Conservation (phyloP, 441 rosid genomes). For the Pelargonium myrrhifolium region DNA sequence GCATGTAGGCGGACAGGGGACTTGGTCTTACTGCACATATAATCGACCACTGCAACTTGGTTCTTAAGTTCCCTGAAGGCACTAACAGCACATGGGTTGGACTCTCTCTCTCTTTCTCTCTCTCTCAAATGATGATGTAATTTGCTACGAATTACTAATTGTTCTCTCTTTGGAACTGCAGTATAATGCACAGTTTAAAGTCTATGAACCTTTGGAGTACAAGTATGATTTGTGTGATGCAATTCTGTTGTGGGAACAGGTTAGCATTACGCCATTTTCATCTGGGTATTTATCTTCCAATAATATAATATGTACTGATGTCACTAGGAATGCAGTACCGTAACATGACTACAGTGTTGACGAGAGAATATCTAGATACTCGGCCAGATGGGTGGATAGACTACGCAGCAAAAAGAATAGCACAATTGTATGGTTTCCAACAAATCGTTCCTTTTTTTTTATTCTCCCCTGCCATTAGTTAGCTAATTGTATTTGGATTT, state of each 20-base stretch:
- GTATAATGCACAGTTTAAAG: conserved; percentile 83
- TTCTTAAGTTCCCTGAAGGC: conserved; percentile 83
- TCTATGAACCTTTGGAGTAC: conserved; percentile 83
- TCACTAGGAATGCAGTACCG: conserved; percentile 62
- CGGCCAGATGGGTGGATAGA: conserved; percentile 98
- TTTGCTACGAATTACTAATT: conserved; percentile 4
- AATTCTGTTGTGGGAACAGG: conserved; percentile 95
- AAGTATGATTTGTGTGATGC: conserved; percentile 81
- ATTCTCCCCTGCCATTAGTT: background rate
- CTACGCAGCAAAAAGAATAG: conserved; percentile 92
- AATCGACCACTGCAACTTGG: conserved; percentile 67
- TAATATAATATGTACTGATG: conserved; percentile 24
- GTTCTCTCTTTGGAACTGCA: conserved; percentile 27
- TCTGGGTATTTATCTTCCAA: conserved; percentile 7
- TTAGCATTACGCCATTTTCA: conserved; percentile 23
- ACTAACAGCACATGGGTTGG: conserved; percentile 95
- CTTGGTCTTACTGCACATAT: conserved; percentile 73
- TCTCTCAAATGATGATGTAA: background rate
- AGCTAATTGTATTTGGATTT: background rate
- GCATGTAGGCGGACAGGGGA: conserved; percentile 74
- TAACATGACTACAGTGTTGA: conserved; percentile 93
- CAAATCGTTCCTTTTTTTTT: background rate
- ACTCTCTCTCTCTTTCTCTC: conserved; percentile 15
- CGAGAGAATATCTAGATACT: conserved; percentile 85
- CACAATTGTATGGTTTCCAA: conserved; percentile 60